Evolutionary conservation across 106 monocot species (phyloP).

Genomic region (Acorus gramineus): DNA sequence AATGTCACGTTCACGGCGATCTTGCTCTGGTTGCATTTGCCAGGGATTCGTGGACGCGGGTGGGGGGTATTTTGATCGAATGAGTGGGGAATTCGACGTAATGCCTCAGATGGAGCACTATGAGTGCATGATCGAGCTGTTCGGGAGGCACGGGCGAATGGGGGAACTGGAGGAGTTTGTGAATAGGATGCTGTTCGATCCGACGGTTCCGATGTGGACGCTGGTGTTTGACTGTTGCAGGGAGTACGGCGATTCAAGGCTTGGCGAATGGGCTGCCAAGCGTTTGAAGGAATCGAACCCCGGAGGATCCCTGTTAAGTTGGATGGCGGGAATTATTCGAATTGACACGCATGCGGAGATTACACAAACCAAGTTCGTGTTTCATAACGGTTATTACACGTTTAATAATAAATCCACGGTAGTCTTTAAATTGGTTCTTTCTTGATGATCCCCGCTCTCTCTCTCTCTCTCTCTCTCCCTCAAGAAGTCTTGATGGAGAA

Average conservation of each 20-base stretch:
- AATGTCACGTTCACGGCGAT: no score
- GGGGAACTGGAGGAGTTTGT: constrained; percentile 75
- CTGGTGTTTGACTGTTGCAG: constrained; percentile 57
- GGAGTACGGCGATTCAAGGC: constrained; percentile 32
- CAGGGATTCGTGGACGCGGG: constrained; percentile 69
- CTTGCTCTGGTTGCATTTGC: constrained; percentile 36
- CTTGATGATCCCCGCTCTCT: no score
- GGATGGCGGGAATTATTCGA: background rate
- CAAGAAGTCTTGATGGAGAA: no score
- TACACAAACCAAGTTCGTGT: no score
- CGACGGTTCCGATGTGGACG: constrained; percentile 63
- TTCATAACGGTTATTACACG: constrained; percentile 5
- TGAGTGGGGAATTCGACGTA: constrained; percentile 49
- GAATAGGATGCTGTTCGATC: constrained; percentile 57
- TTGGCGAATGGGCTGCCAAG: constrained; percentile 41
- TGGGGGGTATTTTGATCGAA: constrained; percentile 39
- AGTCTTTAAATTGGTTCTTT: no score
- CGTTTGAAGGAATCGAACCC: constrained; percentile 37
- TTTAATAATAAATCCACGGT: no score
- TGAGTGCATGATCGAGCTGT: constrained; percentile 73
- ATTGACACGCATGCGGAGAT: no score
- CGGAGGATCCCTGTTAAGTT: constrained; percentile 16
- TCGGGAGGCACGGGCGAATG: constrained; percentile 52
- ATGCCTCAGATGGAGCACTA: constrained; percentile 63
- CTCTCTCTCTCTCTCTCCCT: no score